These are phyloP conservation scores for Moricandia arvensis DNA, from an alignment of 345 rosid genomes.

Conservation along the genomic window DNA sequence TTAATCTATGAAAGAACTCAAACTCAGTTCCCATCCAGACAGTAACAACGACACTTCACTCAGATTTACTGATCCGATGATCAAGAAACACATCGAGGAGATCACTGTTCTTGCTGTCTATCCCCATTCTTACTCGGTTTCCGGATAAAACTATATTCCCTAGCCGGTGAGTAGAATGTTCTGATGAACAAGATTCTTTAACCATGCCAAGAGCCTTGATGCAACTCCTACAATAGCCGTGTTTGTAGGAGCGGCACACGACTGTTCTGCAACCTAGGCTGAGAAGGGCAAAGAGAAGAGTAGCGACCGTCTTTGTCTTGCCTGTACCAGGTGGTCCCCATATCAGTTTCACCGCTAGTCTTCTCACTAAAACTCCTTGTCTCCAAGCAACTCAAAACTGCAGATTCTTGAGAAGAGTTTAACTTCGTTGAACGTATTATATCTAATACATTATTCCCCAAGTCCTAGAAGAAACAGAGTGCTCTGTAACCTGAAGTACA, in stretches of 20 bases:
- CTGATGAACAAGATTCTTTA: background rate
- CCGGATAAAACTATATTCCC: constrained; percentile 43
- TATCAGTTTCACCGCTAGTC: constrained; percentile 37
- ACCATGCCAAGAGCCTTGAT: constrained; percentile 26
- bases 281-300: constrained; percentile 36
- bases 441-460: background rate
- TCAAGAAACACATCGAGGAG: constrained; percentile 42
- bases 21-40: constrained; percentile 30
- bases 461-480: constrained; percentile 9
- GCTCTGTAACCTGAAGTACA: constrained; percentile 25
- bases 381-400: constrained; percentile 25
- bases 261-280: constrained; percentile 36
- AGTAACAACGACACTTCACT: background rate
- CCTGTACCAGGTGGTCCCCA: constrained; percentile 64
- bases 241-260: constrained; percentile 56
- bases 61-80: constrained; percentile 33
- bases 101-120: constrained; percentile 16
- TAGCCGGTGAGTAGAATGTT: constrained; percentile 25
- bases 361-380: background rate
- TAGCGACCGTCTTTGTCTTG: constrained; percentile 44
- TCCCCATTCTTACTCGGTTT: constrained; percentile 31
- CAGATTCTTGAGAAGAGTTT: constrained; percentile 42
- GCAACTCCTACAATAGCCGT: constrained; percentile 41
- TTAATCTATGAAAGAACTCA: constrained; percentile 28
- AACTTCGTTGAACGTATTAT: constrained; percentile 36